Evolutionary conservation across 2,329 filamentous ascomycete species (phyloP), one percentile per base, ranked within the genome.

Genomic region (Colletotrichum acutatum): DNA sequence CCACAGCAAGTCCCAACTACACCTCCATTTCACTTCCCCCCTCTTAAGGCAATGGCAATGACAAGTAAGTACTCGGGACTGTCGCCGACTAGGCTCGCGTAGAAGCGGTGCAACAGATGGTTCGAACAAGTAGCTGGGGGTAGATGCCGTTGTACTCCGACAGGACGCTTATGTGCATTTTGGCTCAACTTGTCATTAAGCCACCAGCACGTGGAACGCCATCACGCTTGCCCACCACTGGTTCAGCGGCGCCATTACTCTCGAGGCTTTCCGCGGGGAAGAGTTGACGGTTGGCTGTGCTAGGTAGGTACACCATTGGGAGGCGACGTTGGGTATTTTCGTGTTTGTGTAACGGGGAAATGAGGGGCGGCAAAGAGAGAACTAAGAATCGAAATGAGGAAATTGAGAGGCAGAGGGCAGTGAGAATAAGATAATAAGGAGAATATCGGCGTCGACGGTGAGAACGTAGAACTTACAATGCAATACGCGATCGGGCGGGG

Each of bases 401-500:
- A 53, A n/a, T 12, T 24, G 24, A 52, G 42, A 24, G 24, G 9
- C 5, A 54, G 12, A 60, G 12, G 4, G n/a, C 37, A 42, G 14
- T 6, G 37, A 16, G 37, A 42, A 7, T 5, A 42, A 32, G 32
- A 37, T n/a, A n/a, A 6, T 8, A 49, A 49, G 42, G 11, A 64
- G 49, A 65, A 14, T 22, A 34, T 12, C 16, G 22, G 46, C 26
- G 22, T 28, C 56, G 59, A 9, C 58, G 28, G 14, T 22, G 53
- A 8, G 9, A n/a, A 73, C 66, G 66, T 69, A 66, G 9, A 26
- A 73, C 71, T 71, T 69, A 73, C 71, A 60, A 61, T 61, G n/a
- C 53, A 65, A 53, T 30, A 34, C 30, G 42, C 66, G 66, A 70
- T 62, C 66, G 66, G 56, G 60, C 66, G 66, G 60, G 70, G 66